Conservation (phyloP, 2,329 filamentous ascomycete genomes). For the Fusarium miscanthi region DNA sequence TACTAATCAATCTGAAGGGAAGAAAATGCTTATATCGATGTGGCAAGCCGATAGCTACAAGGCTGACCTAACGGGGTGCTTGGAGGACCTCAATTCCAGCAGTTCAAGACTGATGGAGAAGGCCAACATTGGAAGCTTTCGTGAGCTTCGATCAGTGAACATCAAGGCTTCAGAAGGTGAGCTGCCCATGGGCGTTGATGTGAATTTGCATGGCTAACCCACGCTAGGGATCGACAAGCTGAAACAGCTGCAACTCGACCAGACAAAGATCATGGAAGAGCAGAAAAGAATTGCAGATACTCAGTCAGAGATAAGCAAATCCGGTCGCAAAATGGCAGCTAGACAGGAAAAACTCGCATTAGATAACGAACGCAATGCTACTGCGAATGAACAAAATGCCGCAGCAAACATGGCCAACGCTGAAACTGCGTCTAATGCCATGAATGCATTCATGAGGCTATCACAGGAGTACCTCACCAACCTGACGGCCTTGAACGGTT, state of each 20-base stretch:
- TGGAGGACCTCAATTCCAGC: neutral
- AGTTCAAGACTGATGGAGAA: neutral
- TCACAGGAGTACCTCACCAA: neutral
- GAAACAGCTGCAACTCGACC: neutral
- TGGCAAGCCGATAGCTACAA: neutral
- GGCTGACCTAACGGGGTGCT: neutral
- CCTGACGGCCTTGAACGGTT: neutral
- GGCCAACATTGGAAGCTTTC: neutral
- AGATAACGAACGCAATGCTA: neutral
- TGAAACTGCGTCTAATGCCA: neutral
- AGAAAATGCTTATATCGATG: neutral
- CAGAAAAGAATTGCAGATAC: neutral
- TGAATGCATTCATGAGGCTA: neutral
- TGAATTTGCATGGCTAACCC: neutral
- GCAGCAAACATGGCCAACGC: neutral
- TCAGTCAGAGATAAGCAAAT: neutral
- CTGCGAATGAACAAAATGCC: neutral
- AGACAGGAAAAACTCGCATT: neutral
- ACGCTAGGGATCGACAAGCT: fast-evolving
- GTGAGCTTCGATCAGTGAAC: neutral
- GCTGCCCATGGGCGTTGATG: too few relatives aligned
- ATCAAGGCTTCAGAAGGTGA: neutral
- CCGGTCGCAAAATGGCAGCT: fast-evolving
- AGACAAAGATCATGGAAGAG: neutral
- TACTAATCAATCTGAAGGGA: fast-evolving